Percentiles rank a stretch among this genome's conserved stretches.
phyloP scores from a whole-genome alignment of 768 basidiomycete genomes.

The Trametes sanguinea region DNA sequence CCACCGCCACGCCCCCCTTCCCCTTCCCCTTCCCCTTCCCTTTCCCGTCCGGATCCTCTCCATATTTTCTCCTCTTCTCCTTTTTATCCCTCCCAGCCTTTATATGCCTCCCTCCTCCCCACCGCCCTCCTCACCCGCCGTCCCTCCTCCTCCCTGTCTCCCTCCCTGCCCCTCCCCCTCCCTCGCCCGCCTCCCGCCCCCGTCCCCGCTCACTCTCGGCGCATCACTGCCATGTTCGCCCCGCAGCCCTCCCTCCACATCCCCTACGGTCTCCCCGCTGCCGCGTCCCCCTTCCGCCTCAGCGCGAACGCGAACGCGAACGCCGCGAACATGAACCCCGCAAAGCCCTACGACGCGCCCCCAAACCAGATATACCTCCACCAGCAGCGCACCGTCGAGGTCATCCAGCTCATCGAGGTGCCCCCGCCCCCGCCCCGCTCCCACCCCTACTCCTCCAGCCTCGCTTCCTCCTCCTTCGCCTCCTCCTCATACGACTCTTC shows the following conservation, averaged over 20 bases:
- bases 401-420: conserved; percentile 76
- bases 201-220: not conserved
- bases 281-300: not conserved
- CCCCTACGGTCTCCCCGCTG: conserved; percentile 23
- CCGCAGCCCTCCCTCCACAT: conserved; percentile 17
- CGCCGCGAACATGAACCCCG: no score
- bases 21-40: not conserved
- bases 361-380: conserved; percentile 41
- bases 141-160: conserved; percentile 8
- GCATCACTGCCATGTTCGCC: conserved; percentile 24
- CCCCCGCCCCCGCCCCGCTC: conserved; percentile 52
- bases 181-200: no score
- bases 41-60: not conserved
- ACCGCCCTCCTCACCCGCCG: conserved; percentile 18
- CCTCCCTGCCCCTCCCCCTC: not conserved
- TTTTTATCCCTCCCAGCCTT: not conserved
- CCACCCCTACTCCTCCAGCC: conserved; percentile 40
- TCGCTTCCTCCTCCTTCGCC: conserved; percentile 42
- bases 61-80: conserved; percentile 11
- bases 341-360: conserved; percentile 32
- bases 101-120: conserved; percentile 23
- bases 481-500: conserved; percentile 43
- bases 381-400: conserved; percentile 54
- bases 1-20: not conserved
- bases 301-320: no score